These are phyloP conservation scores for Porcisia hertigi DNA, from an alignment of 208 protist genomes.

Conservation along the genomic window DNA sequence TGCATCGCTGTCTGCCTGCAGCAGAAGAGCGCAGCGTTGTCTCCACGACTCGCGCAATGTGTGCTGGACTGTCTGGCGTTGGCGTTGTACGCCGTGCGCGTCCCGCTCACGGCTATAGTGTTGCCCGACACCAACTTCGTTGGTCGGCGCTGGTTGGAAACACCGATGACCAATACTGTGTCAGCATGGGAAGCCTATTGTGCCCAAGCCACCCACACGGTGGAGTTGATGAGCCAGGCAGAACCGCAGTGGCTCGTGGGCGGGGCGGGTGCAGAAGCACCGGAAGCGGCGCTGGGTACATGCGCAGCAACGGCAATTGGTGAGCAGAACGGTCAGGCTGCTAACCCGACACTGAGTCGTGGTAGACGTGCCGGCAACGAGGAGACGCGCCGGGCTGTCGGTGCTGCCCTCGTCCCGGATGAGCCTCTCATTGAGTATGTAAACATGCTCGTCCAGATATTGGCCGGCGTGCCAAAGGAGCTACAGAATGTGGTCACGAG, in stretches of 20 bases:
- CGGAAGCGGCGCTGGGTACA: not conserved
- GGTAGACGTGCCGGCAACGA: slow-evolving; percentile 3
- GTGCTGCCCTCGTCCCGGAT: slow-evolving; percentile 36
- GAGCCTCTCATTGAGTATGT: slow-evolving; percentile 74
- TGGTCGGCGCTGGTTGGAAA: slow-evolving; percentile 22
- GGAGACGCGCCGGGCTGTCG: not conserved
- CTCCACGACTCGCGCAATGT: slow-evolving; percentile 22
- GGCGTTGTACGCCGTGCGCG: slow-evolving; percentile 23
- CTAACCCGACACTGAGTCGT: slow-evolving; percentile 7
- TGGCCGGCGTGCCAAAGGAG: slow-evolving; percentile 73
- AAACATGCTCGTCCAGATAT: slow-evolving; percentile 55
- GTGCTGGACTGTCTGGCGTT: slow-evolving; percentile 42
- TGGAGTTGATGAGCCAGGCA: slow-evolving; percentile 21
- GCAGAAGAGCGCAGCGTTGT: slow-evolving; percentile 17
- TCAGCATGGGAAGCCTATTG: slow-evolving; percentile 15
- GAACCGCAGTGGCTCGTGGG: slow-evolving; percentile 28
- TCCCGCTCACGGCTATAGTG: slow-evolving; percentile 19
- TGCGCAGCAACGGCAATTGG: not conserved
- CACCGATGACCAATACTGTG: slow-evolving; percentile 1
- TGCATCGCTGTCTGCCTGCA: slow-evolving; percentile 53
- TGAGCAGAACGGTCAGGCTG: not conserved
- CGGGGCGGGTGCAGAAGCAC: not conserved
- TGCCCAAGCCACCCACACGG: slow-evolving; percentile 14
- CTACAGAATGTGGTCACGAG: slow-evolving; percentile 33
- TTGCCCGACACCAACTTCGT: slow-evolving; percentile 18